Evolutionary conservation across 768 basidiomycete genomes (phyloP).

Genomic region (Pholiota molesta): DNA sequence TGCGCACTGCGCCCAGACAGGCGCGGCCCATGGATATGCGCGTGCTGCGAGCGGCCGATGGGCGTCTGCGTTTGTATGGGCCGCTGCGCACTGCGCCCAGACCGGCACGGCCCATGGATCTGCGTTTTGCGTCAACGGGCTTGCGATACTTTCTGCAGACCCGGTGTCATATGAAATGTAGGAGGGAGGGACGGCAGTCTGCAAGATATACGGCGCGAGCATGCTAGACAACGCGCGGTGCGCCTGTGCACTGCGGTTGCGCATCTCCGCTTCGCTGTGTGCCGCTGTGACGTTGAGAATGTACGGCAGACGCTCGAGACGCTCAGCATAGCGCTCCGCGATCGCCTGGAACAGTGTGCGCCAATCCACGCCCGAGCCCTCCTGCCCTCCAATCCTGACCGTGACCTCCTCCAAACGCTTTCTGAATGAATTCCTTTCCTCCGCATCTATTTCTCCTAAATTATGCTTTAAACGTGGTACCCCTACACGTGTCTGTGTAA

Average conservation of each 20-base stretch:
- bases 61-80: slow-evolving; percentile 31
- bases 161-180: background rate
- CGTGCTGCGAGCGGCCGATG: background rate
- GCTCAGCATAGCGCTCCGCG: slow-evolving; percentile 42
- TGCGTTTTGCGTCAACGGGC: background rate
- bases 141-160: background rate
- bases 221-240: slow-evolving; percentile 34
- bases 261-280: slow-evolving; percentile 3
- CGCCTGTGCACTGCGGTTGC: slow-evolving; percentile 22
- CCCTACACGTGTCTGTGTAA: slow-evolving; percentile 31
- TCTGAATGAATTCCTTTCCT: slow-evolving; percentile 28
- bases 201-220: slow-evolving; percentile 34
- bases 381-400: slow-evolving; percentile 8
- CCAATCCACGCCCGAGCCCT: slow-evolving; percentile 41
- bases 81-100: slow-evolving; percentile 34
- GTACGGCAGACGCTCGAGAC: slow-evolving; percentile 43
- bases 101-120: slow-evolving; percentile 37
- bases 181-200: slow-evolving; percentile 18
- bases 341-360: slow-evolving; percentile 36
- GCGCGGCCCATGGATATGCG: slow-evolving; percentile 34
- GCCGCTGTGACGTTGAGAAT: slow-evolving; percentile 31
- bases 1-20: slow-evolving; percentile 35
- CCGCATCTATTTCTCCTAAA: slow-evolving; percentile 30
- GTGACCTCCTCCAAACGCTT: slow-evolving; percentile 31
- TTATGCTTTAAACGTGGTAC: slow-evolving; percentile 39